Conservation (phyloP, 768 basidiomycete species). For the Gautieria morchelliformis region DNA sequence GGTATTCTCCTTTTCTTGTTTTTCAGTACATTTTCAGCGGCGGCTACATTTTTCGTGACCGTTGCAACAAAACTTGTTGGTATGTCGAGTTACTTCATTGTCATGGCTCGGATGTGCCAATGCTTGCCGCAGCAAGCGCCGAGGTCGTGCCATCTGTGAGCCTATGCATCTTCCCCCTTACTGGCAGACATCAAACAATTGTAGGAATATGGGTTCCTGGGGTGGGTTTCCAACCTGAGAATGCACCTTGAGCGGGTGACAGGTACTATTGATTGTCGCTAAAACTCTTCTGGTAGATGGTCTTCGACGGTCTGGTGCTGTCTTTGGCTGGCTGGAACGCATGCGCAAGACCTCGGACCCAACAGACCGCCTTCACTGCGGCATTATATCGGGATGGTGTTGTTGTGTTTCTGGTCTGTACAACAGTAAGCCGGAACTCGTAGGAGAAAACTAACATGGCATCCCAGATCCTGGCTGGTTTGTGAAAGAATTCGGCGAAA, state of each 20-base stretch:
- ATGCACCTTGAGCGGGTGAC: neutral
- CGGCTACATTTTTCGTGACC: neutral
- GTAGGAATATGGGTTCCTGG: conserved; percentile 5
- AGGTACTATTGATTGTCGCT: neutral
- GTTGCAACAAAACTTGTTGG: neutral
- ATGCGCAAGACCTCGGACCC: conserved; percentile 1
- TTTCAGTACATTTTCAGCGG: neutral
- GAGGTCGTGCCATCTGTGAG: neutral
- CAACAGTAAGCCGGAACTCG: too few relatives aligned
- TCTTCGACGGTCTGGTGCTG: conserved; percentile 5
- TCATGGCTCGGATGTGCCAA: too few relatives aligned
- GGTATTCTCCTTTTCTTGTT: neutral
- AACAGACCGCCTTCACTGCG: neutral
- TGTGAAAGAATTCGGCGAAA: neutral
- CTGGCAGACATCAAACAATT: neutral
- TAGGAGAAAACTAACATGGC: neutral
- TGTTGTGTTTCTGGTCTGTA: conserved; percentile 4
- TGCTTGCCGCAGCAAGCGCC: neutral
- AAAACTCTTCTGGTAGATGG: neutral
- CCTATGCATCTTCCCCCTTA: neutral
- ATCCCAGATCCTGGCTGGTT: conserved; percentile 6
- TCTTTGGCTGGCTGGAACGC: conserved; percentile 6
- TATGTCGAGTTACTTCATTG: neutral
- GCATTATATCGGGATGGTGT: conserved; percentile 5
- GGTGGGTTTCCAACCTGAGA: neutral